Evolutionary conservation across 164 flowering plant species (phyloP), one percentile per base, ranked within the genome.

Genomic region (Hamamelis virginiana): DNA sequence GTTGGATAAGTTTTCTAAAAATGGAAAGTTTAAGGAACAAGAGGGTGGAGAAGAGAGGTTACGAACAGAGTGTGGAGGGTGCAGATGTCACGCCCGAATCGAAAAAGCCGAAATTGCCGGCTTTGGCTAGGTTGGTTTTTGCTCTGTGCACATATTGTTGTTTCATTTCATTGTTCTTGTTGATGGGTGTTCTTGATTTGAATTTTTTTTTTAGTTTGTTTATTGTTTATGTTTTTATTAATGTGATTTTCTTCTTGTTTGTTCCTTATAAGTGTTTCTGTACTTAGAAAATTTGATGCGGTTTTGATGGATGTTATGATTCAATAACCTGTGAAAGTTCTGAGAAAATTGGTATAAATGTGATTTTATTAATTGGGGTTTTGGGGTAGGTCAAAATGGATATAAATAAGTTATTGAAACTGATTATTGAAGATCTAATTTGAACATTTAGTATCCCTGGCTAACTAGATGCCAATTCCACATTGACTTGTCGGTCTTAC

Each of bases 91-190:
- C 25, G 27, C 64, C 75, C 4, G 74, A 58, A 60, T 61, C 80
- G 2, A 86, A 86, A 77, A 86, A 74, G 78, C 76, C 74, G 9
- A 86, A 72, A 22, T 21, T 84, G 68, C 87, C 86, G 0, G 87
- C 77, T 74, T 75, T 85, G 61, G 85, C 87, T 53, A 83, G 89
- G 89, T 85, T 63, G 44, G 69, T 53, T 46, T 16, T 55, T 19
- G 0, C n/a, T 45, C 3, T 23, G 3, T 52, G 19, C 5, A 1
- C 14, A 18, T 18, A 15, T 28, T 28, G 4, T 53, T 10, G 10
- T 4, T 48, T 14, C 67, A 22, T 19, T 55, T 45, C 1, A 26
- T 4, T 33, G 9, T 56, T 10, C 8, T 58, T 46, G 48, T 11
- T 22, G 26, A 27, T 69, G 38, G 4, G 16, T 21, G 8, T 59